These are phyloP conservation scores for Starmerella davenportii DNA, from an alignment of 805 yeast genomes.

Conservation along the genomic window DNA sequence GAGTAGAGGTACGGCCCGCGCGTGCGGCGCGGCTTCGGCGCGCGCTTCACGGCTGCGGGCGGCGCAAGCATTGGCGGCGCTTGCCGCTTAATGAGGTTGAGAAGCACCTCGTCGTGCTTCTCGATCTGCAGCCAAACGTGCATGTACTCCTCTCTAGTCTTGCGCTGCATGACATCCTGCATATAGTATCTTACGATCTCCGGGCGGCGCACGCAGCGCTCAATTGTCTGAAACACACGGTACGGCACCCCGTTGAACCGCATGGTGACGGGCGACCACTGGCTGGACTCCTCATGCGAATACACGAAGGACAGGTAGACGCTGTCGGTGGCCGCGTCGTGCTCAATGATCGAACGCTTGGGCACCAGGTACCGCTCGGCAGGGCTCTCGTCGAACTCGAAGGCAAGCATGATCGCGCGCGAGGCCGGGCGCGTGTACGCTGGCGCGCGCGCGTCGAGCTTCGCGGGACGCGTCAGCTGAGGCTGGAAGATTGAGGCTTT, in stretches of 20 bases:
- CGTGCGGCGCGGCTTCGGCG: conserved; percentile 10
- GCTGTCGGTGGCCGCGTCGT: conserved; percentile 20
- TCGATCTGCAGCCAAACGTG: conserved; percentile 66
- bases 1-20: conserved; percentile 2
- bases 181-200: conserved; percentile 42
- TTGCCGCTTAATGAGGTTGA: conserved; percentile 16
- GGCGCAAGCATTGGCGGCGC: conserved; percentile 12
- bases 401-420: conserved; percentile 35
- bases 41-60: conserved; percentile 8
- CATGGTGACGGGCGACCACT: conserved; percentile 46
- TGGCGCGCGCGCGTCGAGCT: conserved; percentile 26
- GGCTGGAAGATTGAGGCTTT: conserved; percentile 23
- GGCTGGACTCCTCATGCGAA: conserved; percentile 16
- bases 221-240: conserved; percentile 43
- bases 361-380: conserved; percentile 61
- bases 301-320: conserved; percentile 23
- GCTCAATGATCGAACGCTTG: conserved; percentile 55
- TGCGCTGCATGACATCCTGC: conserved; percentile 41
- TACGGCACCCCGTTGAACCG: conserved; percentile 47
- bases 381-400: conserved; percentile 72
- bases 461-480: conserved; percentile 27
- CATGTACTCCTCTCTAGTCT: conserved; percentile 41
- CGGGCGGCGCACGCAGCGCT: conserved; percentile 43
- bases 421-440: conserved; percentile 11
- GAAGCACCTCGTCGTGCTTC: conserved; percentile 18